These are phyloP conservation scores for Eremothecium sinecaudum DNA, from an alignment of 1,139 yeast species.

Conservation along the genomic window DNA sequence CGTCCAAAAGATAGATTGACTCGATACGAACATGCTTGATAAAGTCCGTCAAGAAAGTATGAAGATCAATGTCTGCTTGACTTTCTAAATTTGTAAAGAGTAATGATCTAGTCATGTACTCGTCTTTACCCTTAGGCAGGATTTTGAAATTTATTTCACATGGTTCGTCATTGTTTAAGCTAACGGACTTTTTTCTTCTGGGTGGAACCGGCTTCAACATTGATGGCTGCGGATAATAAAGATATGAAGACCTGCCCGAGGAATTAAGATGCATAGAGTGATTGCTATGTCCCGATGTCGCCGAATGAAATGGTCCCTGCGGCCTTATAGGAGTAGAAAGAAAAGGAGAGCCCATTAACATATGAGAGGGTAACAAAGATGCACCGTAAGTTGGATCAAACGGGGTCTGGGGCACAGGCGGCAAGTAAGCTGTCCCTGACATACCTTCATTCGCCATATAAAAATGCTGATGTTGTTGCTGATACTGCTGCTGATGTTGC, in stretches of 20 bases:
- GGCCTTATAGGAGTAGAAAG: conserved; percentile 35
- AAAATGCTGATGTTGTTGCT: conserved; percentile 32
- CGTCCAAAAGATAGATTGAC: conserved; percentile 29
- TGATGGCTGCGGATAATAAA: conserved; percentile 5
- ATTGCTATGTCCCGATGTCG: conserved; percentile 1
- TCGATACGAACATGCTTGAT: conserved; percentile 37
- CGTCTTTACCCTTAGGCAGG: conserved; percentile 29
- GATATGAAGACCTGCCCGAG: conserved; percentile 2
- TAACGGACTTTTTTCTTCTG: conserved; percentile 3
- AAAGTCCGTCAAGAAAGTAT: conserved; percentile 23
- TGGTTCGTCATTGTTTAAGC: conserved; percentile 6
- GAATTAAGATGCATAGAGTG: conserved; percentile 2
- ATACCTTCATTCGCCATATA: conserved; percentile 13
- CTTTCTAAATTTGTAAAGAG: conserved; percentile 25
- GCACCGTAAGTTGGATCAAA: conserved; percentile 47
- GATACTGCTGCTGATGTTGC: conserved; percentile 22
- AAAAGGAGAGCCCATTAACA: conserved; percentile 60
- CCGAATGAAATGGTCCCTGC: conserved; percentile 3
- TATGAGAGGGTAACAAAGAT: conserved; percentile 62
- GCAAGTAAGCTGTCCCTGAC: conserved; percentile 17
- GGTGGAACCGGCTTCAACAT: conserved; percentile 4
- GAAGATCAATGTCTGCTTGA: conserved; percentile 11
- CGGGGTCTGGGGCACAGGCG: conserved; percentile 39
- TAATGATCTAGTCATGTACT: conserved; percentile 26
- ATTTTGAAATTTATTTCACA: conserved; percentile 6